Base-by-base conservation (phyloP, 2,329 filamentous ascomycete species). In the Hypoxylon sp. region DNA sequence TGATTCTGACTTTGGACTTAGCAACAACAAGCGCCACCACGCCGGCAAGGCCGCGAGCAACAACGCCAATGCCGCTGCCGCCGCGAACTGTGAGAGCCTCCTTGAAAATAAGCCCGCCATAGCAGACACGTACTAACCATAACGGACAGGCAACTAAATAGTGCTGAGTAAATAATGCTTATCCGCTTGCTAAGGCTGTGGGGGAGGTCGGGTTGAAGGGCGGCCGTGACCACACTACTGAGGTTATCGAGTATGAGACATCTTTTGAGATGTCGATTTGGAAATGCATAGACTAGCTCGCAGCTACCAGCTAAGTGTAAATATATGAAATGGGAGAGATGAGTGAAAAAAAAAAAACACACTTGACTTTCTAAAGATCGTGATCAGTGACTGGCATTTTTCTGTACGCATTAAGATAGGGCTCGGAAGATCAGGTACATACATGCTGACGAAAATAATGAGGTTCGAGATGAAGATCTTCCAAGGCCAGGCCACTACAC, bases 311-410 rank as follows among this genome's bases (percentile, higher is more conserved):
- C 51, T 24, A 49, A 60, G 53, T 62, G 61, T 67, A 58, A 28
- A 54, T 54, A 62, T 57, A 52, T 49, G 51, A 50, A 65, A 65
- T 65, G 50, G 30, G 56, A 65, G 48, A 62, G 51, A 58, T 62
- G 51, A 47, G 54, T 61, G 54, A 64, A 56, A 49, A 53, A 64
- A 56, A 49, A 53, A n/a, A 55, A 19, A 24, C 24, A 10, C n/a
- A 24, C 13, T 46, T 13, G 43, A 7, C 22, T 26, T 26, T 46
- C n/a, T 15, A 19, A 3, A 6, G 7, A 20, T 20, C 10, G n/a
- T 41, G 37, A 41, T 7, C 17, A 7, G 3, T 17, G n/a, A n/a
- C n/a, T n/a, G n/a, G n/a, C n/a, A n/a, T n/a, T n/a, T n/a, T n/a
- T n/a, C n/a, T n/a, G 34, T n/a, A 7, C 10, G 34, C 3, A 39